phyloP scores from a whole-genome alignment of 2,329 filamentous ascomycete genomes.

The Paecilomyces sp. region DNA sequence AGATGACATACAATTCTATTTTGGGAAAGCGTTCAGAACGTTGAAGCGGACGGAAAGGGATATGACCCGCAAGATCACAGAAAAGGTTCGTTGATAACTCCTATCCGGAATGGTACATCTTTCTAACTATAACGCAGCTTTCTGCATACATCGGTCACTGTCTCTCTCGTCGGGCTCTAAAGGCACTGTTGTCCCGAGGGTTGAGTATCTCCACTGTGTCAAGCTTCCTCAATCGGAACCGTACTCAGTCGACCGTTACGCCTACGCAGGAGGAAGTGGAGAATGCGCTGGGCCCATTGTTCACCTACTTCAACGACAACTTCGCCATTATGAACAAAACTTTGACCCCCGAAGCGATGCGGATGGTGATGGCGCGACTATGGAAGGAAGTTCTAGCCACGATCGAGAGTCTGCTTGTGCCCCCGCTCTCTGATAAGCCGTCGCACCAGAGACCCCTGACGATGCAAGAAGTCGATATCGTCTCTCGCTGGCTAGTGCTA shows the following conservation, averaged over 20 bases:
- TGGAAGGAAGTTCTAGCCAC: conserved; percentile 97
- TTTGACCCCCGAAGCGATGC: conserved; percentile 90
- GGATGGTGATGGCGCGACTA: conserved; percentile 92
- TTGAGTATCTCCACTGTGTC: conserved; percentile 67
- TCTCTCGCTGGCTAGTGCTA: conserved; percentile 88
- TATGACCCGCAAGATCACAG: conserved; percentile 96
- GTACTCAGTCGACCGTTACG: conserved; percentile 44
- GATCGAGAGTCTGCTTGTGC: conserved; percentile 82
- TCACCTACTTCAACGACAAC: conserved; percentile 95
- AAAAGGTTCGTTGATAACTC: conserved; percentile 62
- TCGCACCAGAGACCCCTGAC: conserved; percentile 76
- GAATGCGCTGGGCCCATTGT: conserved; percentile 73
- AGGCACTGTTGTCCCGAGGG: conserved; percentile 64
- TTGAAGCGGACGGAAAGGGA: conserved; percentile 93
- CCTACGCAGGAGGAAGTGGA: conserved; percentile 68
- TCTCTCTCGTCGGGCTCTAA: conserved; percentile 74
- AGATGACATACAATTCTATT: conserved; percentile 97
- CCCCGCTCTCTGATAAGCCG: conserved; percentile 89
- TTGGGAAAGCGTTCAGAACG: conserved; percentile 92
- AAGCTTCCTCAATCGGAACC: conserved; percentile 54
- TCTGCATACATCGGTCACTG: conserved; percentile 88
- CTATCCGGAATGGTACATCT: background rate
- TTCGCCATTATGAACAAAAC: conserved; percentile 99
- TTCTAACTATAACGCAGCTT: conserved; percentile 48
- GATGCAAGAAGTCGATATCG: conserved; percentile 84